Base-by-base conservation (phyloP, 2,329 filamentous ascomycete genomes). In the Coniochaeta sp. region DNA sequence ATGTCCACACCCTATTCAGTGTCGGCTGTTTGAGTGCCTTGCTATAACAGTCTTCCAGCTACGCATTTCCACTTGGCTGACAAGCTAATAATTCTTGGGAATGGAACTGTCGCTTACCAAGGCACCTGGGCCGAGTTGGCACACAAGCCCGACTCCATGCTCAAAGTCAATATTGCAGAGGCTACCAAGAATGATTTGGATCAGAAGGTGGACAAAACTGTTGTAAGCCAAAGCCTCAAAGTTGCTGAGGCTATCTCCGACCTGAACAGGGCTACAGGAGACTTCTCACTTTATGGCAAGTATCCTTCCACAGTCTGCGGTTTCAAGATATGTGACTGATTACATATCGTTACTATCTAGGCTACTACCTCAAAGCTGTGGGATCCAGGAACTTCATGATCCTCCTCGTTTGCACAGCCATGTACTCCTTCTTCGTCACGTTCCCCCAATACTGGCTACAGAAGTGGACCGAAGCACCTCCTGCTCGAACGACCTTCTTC, bases 21-120 rank as follows among this genome's bases (percentile, higher is more conserved):
- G n/a, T n/a, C n/a, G n/a, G n/a, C n/a, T n/a, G n/a, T n/a, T n/a
- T n/a, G n/a, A n/a, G n/a, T n/a, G n/a, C n/a, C n/a, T n/a, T n/a
- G n/a, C n/a, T n/a, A 30, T 30, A 12, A 30, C 5, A 61, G n/a
- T 1, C 69, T 67, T 16, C 61, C 60, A 64, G 66, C 63, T 3
- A 60, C 66, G 28, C 63, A 69, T 48, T 70, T 76, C 10, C 60
- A 65, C 16, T 54, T 70, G 6, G 70, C 68, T 9, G 71, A 76
- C 56, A 61, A 71, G 10, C 54, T 76, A 13, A 60, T 72, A 4
- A 64, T 77, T 1, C 63, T 65, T 35, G 48, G 64, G 47, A 64
- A 65, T 16, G n/a, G 32, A 2, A 60, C 56, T 1, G 65, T 76
- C 10, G 52, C 57, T 7, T 65, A 72, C 24, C 68, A 71, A 55